Base-by-base conservation (phyloP, 1,139 yeast genomes). In the Geotrichum armillariae region DNA sequence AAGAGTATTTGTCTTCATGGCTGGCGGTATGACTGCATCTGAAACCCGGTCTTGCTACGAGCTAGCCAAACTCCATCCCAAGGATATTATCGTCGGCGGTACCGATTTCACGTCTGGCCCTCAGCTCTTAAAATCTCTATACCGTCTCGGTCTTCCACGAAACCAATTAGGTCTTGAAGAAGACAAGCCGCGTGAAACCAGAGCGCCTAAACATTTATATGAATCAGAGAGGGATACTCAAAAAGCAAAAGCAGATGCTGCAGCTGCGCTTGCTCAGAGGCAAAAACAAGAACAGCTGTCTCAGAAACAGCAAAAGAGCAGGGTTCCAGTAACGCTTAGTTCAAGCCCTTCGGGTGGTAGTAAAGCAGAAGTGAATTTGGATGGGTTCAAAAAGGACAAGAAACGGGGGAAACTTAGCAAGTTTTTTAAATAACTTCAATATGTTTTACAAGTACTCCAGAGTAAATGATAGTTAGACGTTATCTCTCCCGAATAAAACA, bases 11-110 rank as follows among this genome's bases (percentile, higher is more conserved):
- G 81, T 90, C 54, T 93, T 82, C 63, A 79, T 90, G 36, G 87
- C 94, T 1, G 99, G 99, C 20, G 99, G 99, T 8, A 71, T 87
- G 38, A 89, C 98, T 0, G 81, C 85, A 57, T 79, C 91, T 2
- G 99, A 94, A 66, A 72, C 86, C 39, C 77, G 94, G 53, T 77
- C 89, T 4, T 82, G 85, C n/a, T 85, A 88, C 60, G 94, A 88
- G 58, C 74, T 90, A 43, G 29, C 18, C n/a, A 29, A 79, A 53
- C 17, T 12, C 2, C 35, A 44, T 21, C 80, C 85, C 59, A 83
- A 82, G 63, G 96, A 89, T 57, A 78, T 93, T 27, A 81, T 85
- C 55, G 73, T 93, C 53, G 99, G 99, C 0, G 84, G 95, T 5
- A 95, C 87, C 62, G 82, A 85, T 46, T 70, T 90, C 3, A 68